phyloP scores from a whole-genome alignment of 257 asterid genomes.

The Primulina huaijiensis region DNA sequence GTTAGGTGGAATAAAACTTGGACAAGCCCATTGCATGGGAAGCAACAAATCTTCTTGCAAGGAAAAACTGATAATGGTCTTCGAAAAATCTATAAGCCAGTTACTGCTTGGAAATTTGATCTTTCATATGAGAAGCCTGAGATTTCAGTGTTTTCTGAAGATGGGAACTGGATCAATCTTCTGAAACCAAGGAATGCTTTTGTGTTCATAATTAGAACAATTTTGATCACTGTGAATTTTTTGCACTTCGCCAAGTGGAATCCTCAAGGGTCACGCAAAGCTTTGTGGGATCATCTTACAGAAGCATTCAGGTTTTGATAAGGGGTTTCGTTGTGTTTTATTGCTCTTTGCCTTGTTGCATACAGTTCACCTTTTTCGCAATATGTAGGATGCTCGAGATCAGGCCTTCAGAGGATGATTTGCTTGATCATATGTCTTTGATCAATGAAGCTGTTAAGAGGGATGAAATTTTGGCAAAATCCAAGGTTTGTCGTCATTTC shows the following conservation, averaged over 20 bases:
- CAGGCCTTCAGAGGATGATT: conserved; percentile 69
- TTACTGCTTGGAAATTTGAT: conserved; percentile 77
- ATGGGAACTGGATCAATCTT: conserved; percentile 77
- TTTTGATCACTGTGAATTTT: conserved; percentile 55
- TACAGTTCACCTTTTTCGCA: conserved; percentile 20
- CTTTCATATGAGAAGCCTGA: conserved; percentile 48
- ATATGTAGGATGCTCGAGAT: conserved; percentile 52
- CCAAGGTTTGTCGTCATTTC: conserved; percentile 48
- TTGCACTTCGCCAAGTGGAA: conserved; percentile 58
- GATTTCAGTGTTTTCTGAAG: conserved; percentile 59
- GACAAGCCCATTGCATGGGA: conserved; percentile 26
- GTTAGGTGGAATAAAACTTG: conserved; percentile 44
- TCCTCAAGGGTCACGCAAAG: conserved; percentile 50
- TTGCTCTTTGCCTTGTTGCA: conserved; percentile 6
- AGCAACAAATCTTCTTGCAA: conserved; percentile 42
- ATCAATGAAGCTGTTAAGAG: conserved; percentile 60
- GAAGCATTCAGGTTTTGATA: conserved; percentile 61
- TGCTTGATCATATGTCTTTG: conserved; percentile 49
- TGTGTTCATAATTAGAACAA: conserved; percentile 44
- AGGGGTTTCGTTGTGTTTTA: conserved; percentile 17
- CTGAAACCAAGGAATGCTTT: conserved; percentile 64
- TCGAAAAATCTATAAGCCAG: conserved; percentile 53
- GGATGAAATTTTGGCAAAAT: conserved; percentile 51
- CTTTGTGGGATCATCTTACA: conserved; percentile 72
- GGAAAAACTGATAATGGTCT: conserved; percentile 76